These are phyloP conservation scores for Cucumis melo DNA, from an alignment of 306 rosid genomes.

Conservation along the genomic window DNA sequence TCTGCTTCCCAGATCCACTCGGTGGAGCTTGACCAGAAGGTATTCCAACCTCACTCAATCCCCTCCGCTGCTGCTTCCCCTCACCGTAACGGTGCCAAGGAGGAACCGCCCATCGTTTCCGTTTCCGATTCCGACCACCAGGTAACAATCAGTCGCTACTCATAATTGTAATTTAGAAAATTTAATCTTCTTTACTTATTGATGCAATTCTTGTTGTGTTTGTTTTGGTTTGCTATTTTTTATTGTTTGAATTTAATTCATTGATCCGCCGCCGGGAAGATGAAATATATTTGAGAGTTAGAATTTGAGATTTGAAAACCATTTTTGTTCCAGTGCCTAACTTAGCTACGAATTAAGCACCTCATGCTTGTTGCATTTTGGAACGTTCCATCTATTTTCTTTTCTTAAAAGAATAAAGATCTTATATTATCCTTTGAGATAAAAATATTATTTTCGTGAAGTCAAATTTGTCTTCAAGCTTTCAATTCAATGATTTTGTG, in stretches of 20 bases:
- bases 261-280: not conserved
- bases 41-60: not conserved
- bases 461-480: not conserved
- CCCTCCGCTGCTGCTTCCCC: not conserved
- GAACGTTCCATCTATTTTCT: not conserved
- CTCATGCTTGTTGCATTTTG: not conserved
- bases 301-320: not conserved
- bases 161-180: not conserved
- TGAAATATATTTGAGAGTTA: not conserved
- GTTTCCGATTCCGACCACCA: not conserved
- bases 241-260: no score
- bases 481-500: no score
- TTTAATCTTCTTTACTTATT: not conserved
- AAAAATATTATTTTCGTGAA: not conserved
- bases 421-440: not conserved
- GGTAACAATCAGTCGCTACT: not conserved
- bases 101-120: not conserved
- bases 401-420: not conserved
- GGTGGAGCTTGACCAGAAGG: not conserved
- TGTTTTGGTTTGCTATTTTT: not conserved
- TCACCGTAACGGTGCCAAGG: not conserved
- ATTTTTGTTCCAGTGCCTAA: not conserved
- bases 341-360: not conserved
- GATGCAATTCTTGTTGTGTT: not conserved
- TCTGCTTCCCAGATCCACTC: not conserved